A percentile compares a stretch with the other conserved stretches of the same genome.
Evolutionary conservation across 805 yeast species (phyloP).

Genomic region (Cyberlindnera maclurae): DNA sequence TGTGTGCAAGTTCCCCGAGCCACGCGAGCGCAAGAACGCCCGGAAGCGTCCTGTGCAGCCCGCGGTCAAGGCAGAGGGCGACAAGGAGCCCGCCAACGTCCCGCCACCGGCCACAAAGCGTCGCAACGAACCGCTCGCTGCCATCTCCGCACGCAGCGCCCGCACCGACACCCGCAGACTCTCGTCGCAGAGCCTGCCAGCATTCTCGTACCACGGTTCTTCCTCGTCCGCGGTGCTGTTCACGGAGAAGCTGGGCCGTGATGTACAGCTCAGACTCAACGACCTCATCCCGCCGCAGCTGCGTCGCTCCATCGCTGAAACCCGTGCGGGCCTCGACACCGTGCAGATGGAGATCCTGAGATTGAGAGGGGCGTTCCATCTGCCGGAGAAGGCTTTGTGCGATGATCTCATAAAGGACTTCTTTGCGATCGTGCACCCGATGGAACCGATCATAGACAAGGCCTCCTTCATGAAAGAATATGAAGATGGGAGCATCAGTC

Average conservation of each 20-base stretch:
- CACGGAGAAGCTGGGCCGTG: background rate
- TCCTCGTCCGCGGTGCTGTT: slow-evolving; percentile 36
- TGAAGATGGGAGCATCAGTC: slow-evolving; percentile 49
- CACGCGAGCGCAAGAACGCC: slow-evolving; percentile 37
- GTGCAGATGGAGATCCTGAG: slow-evolving; percentile 61
- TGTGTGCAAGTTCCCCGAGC: slow-evolving; percentile 63
- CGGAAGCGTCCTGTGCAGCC: slow-evolving; percentile 10
- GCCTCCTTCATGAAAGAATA: slow-evolving; percentile 53
- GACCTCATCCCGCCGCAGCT: slow-evolving; percentile 22
- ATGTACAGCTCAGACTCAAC: slow-evolving; percentile 28
- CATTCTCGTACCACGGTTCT: slow-evolving; percentile 44
- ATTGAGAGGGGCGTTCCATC: slow-evolving; percentile 59
- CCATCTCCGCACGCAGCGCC: slow-evolving; percentile 26
- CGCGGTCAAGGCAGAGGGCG: background rate
- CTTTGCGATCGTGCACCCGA: slow-evolving; percentile 60
- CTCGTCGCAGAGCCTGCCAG: slow-evolving; percentile 13
- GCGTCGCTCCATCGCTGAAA: slow-evolving; percentile 21
- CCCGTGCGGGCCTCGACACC: slow-evolving; percentile 33
- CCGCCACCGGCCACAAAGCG: slow-evolving; percentile 19
- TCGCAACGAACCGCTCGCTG: slow-evolving; percentile 29
- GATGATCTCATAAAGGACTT: slow-evolving; percentile 54
- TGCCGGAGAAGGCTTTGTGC: slow-evolving; percentile 55
- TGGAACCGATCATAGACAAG: slow-evolving; percentile 61
- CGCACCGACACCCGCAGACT: slow-evolving; percentile 22
- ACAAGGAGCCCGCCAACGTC: background rate